A percentile compares a stretch with the other conserved stretches of the same genome.
Conservation (phyloP, 202 grass and related monocot genomes). For the Miscanthus sacchariflorus region DNA sequence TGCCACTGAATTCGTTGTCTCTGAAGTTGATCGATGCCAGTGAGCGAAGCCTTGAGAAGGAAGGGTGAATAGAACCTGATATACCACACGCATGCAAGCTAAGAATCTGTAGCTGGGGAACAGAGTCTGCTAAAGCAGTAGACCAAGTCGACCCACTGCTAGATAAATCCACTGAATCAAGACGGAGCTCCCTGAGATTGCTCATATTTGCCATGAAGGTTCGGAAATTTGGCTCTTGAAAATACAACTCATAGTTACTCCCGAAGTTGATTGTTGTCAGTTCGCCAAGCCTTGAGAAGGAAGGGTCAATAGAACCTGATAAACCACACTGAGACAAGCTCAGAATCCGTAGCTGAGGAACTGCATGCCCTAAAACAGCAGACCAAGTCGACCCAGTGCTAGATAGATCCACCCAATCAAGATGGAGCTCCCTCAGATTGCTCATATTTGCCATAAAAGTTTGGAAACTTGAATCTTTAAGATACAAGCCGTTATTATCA, state of each 20-base stretch:
- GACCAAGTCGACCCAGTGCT: conserved; percentile 53
- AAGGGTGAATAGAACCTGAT: conserved; percentile 38
- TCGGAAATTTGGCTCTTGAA: neutral
- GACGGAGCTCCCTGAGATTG: too few relatives aligned
- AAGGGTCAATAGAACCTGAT: too few relatives aligned
- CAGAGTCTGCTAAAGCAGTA: conserved; percentile 4
- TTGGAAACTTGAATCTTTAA: neutral
- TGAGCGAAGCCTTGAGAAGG: conserved; percentile 45
- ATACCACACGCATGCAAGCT: conserved; percentile 12
- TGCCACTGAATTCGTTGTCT: conserved; percentile 36
- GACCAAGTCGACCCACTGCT: conserved; percentile 52
- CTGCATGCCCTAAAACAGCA: conserved; percentile 27
- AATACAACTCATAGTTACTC: neutral
- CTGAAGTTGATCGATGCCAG: conserved; percentile 18
- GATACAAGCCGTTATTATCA: accelerated
- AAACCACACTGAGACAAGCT: conserved; percentile 35
- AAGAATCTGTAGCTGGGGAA: conserved; percentile 46
- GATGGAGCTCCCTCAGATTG: conserved; percentile 49
- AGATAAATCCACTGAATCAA: conserved; percentile 36
- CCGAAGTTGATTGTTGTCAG: too few relatives aligned
- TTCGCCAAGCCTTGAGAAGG: too few relatives aligned
- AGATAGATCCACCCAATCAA: conserved; percentile 51
- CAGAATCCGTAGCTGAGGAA: conserved; percentile 43
- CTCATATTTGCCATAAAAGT: conserved; percentile 37
- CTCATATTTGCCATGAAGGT: neutral